phyloP scores from a whole-genome alignment of 768 basidiomycete species.

The Phylloporus scabripes region DNA sequence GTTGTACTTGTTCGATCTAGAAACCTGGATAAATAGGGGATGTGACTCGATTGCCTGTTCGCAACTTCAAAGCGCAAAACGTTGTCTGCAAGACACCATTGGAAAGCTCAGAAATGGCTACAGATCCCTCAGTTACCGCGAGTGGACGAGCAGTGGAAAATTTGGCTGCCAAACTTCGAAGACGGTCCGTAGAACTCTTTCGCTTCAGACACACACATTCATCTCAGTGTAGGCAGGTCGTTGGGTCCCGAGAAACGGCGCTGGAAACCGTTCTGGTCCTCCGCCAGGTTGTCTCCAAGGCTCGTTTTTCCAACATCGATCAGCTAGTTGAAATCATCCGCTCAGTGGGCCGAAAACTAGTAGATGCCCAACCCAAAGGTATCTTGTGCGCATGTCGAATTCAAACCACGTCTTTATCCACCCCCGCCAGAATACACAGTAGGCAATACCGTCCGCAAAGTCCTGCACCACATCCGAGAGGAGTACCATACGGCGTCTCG shows the following conservation, averaged over 20 bases:
- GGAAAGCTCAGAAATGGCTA: conserved; percentile 34
- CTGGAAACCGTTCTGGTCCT: conserved; percentile 85
- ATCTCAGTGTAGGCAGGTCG: conserved; percentile 60
- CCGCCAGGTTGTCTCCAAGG: conserved; percentile 83
- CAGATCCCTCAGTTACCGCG: conserved; percentile 34
- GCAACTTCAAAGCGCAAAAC: too few relatives aligned
- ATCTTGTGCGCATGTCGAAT: conserved; percentile 9
- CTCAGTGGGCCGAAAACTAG: conserved; percentile 69
- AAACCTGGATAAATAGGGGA: conserved; percentile 10
- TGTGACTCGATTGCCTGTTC: conserved; percentile 11
- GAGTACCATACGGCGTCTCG: conserved; percentile 82
- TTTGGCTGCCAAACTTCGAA: conserved; percentile 61
- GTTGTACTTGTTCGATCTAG: background rate
- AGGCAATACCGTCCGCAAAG: conserved; percentile 90
- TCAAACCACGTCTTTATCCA: background rate
- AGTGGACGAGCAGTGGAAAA: conserved; percentile 61
- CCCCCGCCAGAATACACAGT: conserved; percentile 78
- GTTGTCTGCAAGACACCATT: background rate
- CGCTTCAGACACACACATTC: conserved; percentile 33
- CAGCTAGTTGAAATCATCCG: conserved; percentile 79
- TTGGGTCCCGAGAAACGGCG: conserved; percentile 86
- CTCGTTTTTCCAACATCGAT: conserved; percentile 81
- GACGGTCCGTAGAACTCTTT: conserved; percentile 49
- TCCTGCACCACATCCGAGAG: conserved; percentile 90
- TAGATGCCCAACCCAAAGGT: conserved; percentile 97